Percentiles rank a stretch among this genome's conserved stretches.
Evolutionary conservation across 169 alveolate genomes (phyloP).

Genomic region (Babesia microti): DNA sequence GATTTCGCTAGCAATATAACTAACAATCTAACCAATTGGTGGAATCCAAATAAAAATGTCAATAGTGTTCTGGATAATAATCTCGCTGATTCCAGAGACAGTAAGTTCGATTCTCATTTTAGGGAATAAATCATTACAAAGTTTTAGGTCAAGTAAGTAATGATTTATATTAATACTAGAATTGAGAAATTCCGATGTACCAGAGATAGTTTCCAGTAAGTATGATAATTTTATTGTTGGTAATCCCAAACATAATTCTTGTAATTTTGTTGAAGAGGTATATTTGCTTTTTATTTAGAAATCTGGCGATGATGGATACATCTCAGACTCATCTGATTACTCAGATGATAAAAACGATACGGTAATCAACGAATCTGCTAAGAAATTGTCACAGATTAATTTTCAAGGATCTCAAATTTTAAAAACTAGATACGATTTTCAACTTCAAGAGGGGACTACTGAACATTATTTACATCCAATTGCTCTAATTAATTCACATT

Average conservation of each 20-base stretch:
- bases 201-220: constrained; percentile 1
- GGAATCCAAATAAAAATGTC: constrained; percentile 31
- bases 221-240: constrained; percentile 3
- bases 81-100: constrained; percentile 13
- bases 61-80: constrained; percentile 37
- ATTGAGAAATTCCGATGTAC: not conserved
- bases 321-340: not conserved
- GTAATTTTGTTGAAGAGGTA: constrained; percentile 3
- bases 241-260: not conserved
- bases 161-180: constrained; percentile 2
- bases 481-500: constrained; percentile 69
- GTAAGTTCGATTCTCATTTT: constrained; percentile 6
- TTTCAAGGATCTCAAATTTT: constrained; percentile 11
- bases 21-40: constrained; percentile 31
- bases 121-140: not conserved
- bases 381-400: constrained; percentile 3
- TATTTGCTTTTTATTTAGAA: constrained; percentile 1
- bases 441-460: constrained; percentile 70
- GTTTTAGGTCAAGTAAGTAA: too few species aligned
- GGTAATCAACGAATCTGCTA: constrained; percentile 1
- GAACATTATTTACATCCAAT: constrained; percentile 70
- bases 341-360: constrained; percentile 4
- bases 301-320: not conserved
- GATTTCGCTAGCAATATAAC: constrained; percentile 38
- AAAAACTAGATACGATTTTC: constrained; percentile 54